Percentiles rank a stretch among this genome's conserved stretches.
Evolutionary conservation across 2,329 filamentous ascomycete species (phyloP).

Genomic region (Cladosporium sp.): DNA sequence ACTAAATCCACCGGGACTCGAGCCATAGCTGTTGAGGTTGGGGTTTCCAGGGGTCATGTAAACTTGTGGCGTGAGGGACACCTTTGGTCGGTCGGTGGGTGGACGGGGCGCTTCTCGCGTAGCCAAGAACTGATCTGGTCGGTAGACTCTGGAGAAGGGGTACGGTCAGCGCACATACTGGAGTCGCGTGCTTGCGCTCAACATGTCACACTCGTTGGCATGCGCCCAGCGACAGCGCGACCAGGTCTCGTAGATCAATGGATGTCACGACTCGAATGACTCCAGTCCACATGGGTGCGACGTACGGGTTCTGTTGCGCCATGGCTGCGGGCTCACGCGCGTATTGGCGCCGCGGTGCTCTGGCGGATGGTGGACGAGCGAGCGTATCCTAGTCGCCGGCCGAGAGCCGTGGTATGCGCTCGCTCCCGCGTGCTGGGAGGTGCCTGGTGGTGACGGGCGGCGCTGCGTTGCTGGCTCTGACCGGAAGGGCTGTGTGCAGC

Average conservation of each 20-base stretch:
- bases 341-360: not conserved
- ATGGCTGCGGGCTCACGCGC: slow-evolving; percentile 6
- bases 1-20: slow-evolving; percentile 30
- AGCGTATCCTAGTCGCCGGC: slow-evolving; percentile 2
- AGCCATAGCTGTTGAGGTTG: slow-evolving; percentile 38
- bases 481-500: not conserved
- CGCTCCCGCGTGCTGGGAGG: not conserved
- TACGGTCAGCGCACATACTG: not conserved
- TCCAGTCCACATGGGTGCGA: not conserved
- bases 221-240: too few relatives aligned
- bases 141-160: slow-evolving; percentile 48
- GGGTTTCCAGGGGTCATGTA: slow-evolving; percentile 69
- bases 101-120: slow-evolving; percentile 89
- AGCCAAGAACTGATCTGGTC: slow-evolving; percentile 79
- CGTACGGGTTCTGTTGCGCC: slow-evolving; percentile 14
- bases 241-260: too few relatives aligned
- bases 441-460: not conserved
- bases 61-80: slow-evolving; percentile 65
- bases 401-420: slow-evolving; percentile 6
- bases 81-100: slow-evolving; percentile 68
- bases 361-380: not conserved
- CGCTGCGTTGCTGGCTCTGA: too few relatives aligned
- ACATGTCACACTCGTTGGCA: too few relatives aligned
- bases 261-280: too few relatives aligned
- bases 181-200: too few relatives aligned